Percentiles rank a stretch among this genome's conserved stretches.
phyloP scores from a whole-genome alignment of 495 filamentous ascomycete species.

The Daldinia childiae region DNA sequence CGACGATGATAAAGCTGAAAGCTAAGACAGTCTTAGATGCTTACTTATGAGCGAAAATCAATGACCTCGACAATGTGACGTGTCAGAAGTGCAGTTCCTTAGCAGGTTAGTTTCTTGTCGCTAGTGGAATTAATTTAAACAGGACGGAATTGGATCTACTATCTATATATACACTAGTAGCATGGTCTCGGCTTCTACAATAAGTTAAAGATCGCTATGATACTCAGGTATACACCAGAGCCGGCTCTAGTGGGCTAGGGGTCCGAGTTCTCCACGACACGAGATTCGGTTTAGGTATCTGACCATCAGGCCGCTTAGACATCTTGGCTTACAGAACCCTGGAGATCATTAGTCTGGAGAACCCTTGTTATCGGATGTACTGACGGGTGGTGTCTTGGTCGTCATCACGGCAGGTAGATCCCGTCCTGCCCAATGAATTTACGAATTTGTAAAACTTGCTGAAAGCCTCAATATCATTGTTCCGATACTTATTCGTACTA shows the following conservation, averaged over 20 bases:
- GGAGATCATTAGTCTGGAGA: constrained; percentile 38
- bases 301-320: neutral
- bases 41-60: constrained; percentile 4
- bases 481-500: neutral
- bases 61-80: constrained; percentile 15
- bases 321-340: constrained; percentile 33
- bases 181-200: constrained; percentile 5
- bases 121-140: constrained; percentile 14
- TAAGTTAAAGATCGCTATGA: neutral
- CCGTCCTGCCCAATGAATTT: constrained; percentile 17
- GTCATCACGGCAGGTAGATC: constrained; percentile 10
- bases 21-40: constrained; percentile 30
- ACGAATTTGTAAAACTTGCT: neutral
- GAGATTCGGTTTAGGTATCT: constrained; percentile 3
- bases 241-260: neutral
- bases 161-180: neutral
- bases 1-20: constrained; percentile 11
- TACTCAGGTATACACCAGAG: neutral
- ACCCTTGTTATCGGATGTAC: constrained; percentile 9
- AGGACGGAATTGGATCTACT: neutral
- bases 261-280: neutral
- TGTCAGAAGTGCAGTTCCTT: constrained; percentile 19
- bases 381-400: constrained; percentile 22
- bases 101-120: constrained; percentile 21
- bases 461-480: constrained; percentile 17